Conservation (phyloP, 257 asterid genomes). For the Solanum pimpinellifolium region DNA sequence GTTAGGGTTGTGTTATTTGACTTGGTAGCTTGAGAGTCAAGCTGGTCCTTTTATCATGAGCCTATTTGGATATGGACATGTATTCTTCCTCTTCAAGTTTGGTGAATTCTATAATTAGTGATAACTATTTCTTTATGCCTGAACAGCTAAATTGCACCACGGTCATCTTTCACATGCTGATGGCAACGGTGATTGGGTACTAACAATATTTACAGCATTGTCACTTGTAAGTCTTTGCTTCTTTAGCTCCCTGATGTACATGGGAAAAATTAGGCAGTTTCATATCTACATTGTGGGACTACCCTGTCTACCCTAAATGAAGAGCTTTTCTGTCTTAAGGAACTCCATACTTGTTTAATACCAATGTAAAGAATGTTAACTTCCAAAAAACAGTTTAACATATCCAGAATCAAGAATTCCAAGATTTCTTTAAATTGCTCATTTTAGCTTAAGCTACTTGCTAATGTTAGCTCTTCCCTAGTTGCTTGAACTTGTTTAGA, state of each 20-base stretch:
- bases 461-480: neutral
- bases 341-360: neutral
- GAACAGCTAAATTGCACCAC: slow-evolving; percentile 77
- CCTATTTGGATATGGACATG: neutral
- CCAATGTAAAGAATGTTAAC: neutral
- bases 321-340: neutral
- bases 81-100: neutral
- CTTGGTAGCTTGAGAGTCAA: neutral
- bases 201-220: slow-evolving; percentile 83
- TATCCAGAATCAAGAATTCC: neutral
- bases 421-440: neutral
- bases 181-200: slow-evolving; percentile 98
- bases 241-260: neutral
- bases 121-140: slow-evolving; percentile 6
- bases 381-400: neutral
- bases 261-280: neutral
- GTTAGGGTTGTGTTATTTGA: neutral
- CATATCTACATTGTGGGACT: neutral
- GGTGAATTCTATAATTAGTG: slow-evolving; percentile 2
- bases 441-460: neutral
- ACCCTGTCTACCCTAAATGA: neutral
- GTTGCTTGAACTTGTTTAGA: neutral
- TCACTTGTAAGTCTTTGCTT: slow-evolving; percentile 56
- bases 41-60: neutral
- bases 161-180: slow-evolving; percentile 93